These are phyloP conservation scores for Canariomyces notabilis DNA, from an alignment of 2,329 filamentous ascomycete species.

Conservation along the genomic window DNA sequence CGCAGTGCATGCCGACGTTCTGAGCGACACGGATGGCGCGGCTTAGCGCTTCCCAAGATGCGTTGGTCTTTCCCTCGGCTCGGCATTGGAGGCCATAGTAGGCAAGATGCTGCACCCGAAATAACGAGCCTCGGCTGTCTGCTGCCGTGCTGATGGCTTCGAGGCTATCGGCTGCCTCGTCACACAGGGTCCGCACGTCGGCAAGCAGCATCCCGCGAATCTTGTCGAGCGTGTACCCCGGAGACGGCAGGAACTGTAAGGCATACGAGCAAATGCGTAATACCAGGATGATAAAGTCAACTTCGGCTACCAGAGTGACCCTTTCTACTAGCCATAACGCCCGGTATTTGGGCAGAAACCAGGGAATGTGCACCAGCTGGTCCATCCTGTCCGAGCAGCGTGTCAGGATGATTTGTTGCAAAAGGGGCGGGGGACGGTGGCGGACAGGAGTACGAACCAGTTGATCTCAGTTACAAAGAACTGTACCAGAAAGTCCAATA, in stretches of 20 bases:
- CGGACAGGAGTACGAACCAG: no score
- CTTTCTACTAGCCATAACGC: not conserved
- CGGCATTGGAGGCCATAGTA: not conserved
- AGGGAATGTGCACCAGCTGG: not conserved
- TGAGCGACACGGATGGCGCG: not conserved
- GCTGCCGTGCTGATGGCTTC: not conserved
- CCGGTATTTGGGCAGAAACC: not conserved
- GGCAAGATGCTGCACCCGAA: not conserved
- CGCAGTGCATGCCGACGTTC: not conserved
- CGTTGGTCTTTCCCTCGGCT: not conserved
- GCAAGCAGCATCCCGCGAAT: not conserved
- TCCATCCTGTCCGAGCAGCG: not conserved
- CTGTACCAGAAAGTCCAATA: not conserved
- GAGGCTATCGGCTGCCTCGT: not conserved
- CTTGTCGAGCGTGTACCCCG: not conserved
- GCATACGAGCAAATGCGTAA: slow-evolving; percentile 1
- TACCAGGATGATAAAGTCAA: not conserved
- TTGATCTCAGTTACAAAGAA: not conserved
- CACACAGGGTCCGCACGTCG: not conserved
- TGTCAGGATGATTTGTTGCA: no score
- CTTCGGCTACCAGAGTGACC: not conserved
- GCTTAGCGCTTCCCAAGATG: not conserved
- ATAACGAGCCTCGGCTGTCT: not conserved
- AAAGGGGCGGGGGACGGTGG: no score
- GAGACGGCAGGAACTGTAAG: not conserved